Conservation (phyloP, 2,329 filamentous ascomycete species). For the Pezizomycotina sp. region DNA sequence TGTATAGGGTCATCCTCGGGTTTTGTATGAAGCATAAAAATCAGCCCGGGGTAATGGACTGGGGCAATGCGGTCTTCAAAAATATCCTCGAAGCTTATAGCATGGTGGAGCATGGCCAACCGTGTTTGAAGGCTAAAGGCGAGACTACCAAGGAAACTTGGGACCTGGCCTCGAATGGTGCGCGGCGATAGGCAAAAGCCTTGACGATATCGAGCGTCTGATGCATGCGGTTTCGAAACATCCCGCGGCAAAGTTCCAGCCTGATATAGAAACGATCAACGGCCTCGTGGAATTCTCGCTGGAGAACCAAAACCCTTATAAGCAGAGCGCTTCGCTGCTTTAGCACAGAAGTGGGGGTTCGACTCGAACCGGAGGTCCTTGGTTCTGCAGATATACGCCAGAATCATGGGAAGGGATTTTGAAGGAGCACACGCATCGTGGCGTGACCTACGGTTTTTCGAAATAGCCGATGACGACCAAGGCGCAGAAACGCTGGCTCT, state of each 20-base stretch:
- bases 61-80: no score
- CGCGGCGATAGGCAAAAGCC: constrained; percentile 10
- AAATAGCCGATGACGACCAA: constrained; percentile 15
- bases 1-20: no score
- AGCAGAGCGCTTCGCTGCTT: constrained; percentile 56
- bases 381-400: constrained; percentile 59
- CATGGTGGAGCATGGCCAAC: no score
- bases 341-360: constrained; percentile 50
- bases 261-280: constrained; percentile 62
- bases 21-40: no score
- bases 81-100: no score
- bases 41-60: no score
- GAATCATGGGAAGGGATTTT: constrained; percentile 55
- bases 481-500: constrained; percentile 18
- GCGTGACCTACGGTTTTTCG: constrained; percentile 34
- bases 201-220: constrained; percentile 9
- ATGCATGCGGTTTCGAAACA: constrained; percentile 54
- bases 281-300: constrained; percentile 55
- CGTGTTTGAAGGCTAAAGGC: no score
- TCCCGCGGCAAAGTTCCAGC: constrained; percentile 34
- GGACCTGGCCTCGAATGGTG: no score
- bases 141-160: no score
- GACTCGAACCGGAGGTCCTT: constrained; percentile 52
- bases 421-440: constrained; percentile 52
- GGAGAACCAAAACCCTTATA: constrained; percentile 49